phyloP scores from a whole-genome alignment of 345 rosid species.

The Eucalyptus erythrocorys region DNA sequence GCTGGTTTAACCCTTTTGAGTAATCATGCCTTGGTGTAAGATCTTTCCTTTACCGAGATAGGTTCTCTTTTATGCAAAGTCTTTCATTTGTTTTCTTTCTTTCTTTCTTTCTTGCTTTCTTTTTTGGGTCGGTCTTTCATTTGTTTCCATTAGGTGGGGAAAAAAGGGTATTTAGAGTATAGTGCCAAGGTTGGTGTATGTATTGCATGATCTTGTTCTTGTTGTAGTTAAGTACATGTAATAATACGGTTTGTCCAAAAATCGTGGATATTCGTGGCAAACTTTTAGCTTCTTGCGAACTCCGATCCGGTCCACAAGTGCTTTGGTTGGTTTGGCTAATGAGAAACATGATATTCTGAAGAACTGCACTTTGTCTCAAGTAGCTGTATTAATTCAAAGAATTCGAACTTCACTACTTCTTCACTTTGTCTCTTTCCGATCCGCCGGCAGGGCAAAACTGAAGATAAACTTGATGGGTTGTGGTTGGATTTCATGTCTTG shows the following conservation, averaged over 20 bases:
- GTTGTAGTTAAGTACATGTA: neutral
- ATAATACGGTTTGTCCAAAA: neutral
- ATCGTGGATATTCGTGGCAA: neutral
- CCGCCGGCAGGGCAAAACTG: neutral
- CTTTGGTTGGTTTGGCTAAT: neutral
- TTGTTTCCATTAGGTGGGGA: neutral
- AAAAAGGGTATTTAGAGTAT: neutral
- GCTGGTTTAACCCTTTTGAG: constrained; percentile 26
- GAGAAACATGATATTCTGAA: neutral
- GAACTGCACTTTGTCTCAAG: neutral
- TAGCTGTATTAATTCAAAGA: neutral
- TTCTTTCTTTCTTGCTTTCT: no score
- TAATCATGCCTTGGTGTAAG: neutral
- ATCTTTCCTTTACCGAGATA: neutral
- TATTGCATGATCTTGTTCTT: neutral
- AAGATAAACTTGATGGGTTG: neutral
- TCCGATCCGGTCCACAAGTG: neutral
- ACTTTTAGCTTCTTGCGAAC: neutral
- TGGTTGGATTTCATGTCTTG: neutral
- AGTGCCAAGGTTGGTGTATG: neutral
- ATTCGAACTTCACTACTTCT: neutral
- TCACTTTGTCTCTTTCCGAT: neutral
- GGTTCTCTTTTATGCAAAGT: neutral
- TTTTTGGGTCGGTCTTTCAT: neutral
- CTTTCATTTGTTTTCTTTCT: neutral